Evolutionary conservation across 371 early-diverging fungal genomes (phyloP).

Genomic region (Massospora cicadina): DNA sequence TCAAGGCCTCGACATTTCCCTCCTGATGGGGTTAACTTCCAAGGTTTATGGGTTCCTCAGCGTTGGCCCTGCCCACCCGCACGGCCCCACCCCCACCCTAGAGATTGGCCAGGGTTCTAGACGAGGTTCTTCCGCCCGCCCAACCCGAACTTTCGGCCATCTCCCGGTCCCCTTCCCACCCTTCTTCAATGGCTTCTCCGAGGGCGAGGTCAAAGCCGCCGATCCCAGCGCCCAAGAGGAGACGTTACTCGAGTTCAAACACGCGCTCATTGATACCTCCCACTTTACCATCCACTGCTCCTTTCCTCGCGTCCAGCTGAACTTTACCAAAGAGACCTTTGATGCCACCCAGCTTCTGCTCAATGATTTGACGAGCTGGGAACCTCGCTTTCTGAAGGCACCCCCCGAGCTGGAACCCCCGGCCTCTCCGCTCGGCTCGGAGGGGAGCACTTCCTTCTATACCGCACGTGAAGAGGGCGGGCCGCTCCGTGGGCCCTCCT

Average conservation of each 20-base stretch:
- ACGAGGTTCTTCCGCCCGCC: background rate
- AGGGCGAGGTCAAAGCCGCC: slow-evolving; percentile 28
- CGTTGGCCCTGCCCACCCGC: background rate
- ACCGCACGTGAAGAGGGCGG: background rate
- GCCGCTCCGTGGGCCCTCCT: background rate
- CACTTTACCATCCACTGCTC: slow-evolving; percentile 39
- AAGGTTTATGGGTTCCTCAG: background rate
- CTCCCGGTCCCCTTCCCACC: slow-evolving; percentile 16
- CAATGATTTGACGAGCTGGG: slow-evolving; percentile 51
- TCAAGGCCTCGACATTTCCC: slow-evolving; percentile 12
- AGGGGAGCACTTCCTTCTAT: background rate
- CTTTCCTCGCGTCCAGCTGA: slow-evolving; percentile 38
- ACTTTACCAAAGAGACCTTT: slow-evolving; percentile 32
- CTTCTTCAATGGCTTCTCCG: slow-evolving; percentile 19
- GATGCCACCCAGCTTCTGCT: slow-evolving; percentile 45
- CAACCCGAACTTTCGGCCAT: background rate
- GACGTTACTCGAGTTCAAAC: slow-evolving; percentile 39
- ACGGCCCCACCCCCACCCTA: background rate
- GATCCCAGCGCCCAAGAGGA: slow-evolving; percentile 32
- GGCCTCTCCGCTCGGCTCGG: background rate
- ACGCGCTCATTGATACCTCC: slow-evolving; percentile 37
- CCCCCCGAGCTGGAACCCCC: background rate
- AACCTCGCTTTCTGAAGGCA: slow-evolving; percentile 19
- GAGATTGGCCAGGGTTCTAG: background rate
- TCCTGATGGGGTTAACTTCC: background rate